Evolutionary conservation across 257 asterid genomes (phyloP).

Genomic region (Dorcoceras hygrometricum): DNA sequence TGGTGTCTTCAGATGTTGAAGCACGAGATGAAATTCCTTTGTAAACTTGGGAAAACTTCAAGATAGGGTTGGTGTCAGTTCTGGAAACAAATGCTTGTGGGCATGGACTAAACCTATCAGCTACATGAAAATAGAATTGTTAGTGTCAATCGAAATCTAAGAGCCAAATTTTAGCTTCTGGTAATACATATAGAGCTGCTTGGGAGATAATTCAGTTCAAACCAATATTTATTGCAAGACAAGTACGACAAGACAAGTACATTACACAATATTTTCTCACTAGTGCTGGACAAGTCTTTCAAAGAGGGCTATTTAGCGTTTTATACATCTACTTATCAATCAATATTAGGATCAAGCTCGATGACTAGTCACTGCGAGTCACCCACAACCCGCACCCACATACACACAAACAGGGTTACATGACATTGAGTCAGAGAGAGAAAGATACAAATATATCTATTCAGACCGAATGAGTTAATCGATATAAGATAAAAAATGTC

Average conservation of each 20-base stretch:
- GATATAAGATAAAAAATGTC: not conserved
- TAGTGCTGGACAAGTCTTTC: not conserved
- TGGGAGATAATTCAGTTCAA: slow-evolving; percentile 5
- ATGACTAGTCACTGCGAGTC: not conserved
- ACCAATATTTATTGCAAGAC: not conserved
- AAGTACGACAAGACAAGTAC: not conserved
- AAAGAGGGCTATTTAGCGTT: too few species aligned
- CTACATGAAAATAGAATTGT: not conserved
- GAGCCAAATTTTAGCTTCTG: not conserved
- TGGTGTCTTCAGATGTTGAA: slow-evolving; percentile 41
- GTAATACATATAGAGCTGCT: slow-evolving; percentile 4
- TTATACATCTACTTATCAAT: not conserved
- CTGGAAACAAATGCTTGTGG: slow-evolving; percentile 19
- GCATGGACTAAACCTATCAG: slow-evolving; percentile 27
- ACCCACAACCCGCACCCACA: not conserved
- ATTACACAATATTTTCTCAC: not conserved
- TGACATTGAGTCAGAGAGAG: not conserved
- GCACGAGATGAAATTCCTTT: slow-evolving; percentile 54
- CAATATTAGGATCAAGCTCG: not conserved
- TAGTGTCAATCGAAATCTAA: not conserved
- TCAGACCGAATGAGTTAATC: not conserved
- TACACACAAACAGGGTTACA: not conserved
- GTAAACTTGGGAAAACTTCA: slow-evolving; percentile 29
- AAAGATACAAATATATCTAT: not conserved
- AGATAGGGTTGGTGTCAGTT: slow-evolving; percentile 23